A percentile compares a stretch with the other conserved stretches of the same genome.
Evolutionary conservation across 495 filamentous ascomycete species (phyloP).

Genomic region (Xylaria nigripes): DNA sequence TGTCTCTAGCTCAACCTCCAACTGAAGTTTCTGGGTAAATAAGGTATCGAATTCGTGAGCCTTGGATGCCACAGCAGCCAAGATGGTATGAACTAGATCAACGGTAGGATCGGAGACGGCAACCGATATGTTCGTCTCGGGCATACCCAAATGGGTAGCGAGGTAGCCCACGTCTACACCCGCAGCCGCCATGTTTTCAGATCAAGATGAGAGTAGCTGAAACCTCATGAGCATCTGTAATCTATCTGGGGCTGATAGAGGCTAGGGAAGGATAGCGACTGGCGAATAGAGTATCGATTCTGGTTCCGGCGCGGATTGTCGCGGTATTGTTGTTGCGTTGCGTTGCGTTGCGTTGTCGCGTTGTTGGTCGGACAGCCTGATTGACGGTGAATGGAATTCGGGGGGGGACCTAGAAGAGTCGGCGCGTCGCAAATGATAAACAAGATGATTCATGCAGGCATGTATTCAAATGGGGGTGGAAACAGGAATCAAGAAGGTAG

Average conservation of each 20-base stretch:
- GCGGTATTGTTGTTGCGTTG: not conserved
- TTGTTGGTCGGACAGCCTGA: not conserved
- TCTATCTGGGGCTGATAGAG: not conserved
- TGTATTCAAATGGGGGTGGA: not conserved
- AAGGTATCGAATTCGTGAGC: conserved; percentile 72
- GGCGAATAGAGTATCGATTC: not conserved
- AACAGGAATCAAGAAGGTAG: not conserved
- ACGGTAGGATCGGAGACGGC: conserved; percentile 65
- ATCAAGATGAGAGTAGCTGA: conserved; percentile 1
- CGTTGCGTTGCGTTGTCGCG: not conserved
- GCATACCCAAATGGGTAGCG: conserved; percentile 63
- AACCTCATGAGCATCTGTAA: conserved; percentile 5
- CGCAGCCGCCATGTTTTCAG: conserved; percentile 61
- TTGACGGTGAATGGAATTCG: not conserved
- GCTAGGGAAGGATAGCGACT: not conserved
- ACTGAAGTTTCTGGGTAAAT: conserved; percentile 71
- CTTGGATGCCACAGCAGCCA: conserved; percentile 60
- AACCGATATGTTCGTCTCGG: conserved; percentile 56
- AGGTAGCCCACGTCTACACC: conserved; percentile 69
- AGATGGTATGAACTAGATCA: conserved; percentile 63
- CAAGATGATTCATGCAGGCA: not conserved
- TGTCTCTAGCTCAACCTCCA: conserved; percentile 90
- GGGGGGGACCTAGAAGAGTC: not conserved
- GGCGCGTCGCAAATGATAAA: not conserved
- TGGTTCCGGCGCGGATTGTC: not conserved